These are phyloP conservation scores for Globisporangium paroecandrum DNA, from an alignment of 352 stramenopile species.

Conservation along the genomic window DNA sequence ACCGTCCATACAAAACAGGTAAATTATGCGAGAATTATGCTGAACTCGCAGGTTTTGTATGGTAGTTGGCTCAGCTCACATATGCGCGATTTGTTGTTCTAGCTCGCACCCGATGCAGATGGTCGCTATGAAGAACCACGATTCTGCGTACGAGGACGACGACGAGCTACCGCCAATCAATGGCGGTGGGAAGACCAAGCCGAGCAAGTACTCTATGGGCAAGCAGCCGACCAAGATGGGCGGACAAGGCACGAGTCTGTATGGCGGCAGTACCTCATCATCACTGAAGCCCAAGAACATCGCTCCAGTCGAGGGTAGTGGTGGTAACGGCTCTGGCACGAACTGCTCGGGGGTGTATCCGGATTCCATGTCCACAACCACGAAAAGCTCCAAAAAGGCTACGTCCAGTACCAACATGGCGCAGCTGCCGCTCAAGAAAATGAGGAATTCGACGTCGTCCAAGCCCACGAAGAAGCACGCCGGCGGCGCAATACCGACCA, in stretches of 20 bases:
- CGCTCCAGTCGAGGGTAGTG: constrained; percentile 3
- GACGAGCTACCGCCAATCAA: constrained; percentile 16
- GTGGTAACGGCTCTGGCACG: constrained; percentile 26
- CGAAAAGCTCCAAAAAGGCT: constrained; percentile 8
- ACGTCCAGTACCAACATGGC: background rate
- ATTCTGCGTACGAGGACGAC: constrained; percentile 5
- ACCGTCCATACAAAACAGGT: constrained; percentile 52
- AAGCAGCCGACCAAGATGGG: constrained; percentile 21
- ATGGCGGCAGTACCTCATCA: constrained; percentile 19
- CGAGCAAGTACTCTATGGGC: constrained; percentile 30
- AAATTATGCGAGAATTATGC: constrained; percentile 6
- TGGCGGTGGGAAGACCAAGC: constrained; percentile 14
- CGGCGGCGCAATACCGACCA: constrained; percentile 13
- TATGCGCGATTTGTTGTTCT: background rate
- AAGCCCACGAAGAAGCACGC: constrained; percentile 20
- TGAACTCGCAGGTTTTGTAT: constrained; percentile 1
- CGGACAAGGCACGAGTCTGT: constrained; percentile 12
- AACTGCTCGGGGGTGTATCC: constrained; percentile 31
- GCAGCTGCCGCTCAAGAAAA: constrained; percentile 31
- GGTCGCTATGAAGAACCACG: constrained; percentile 1
- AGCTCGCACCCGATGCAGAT: constrained; percentile 11
- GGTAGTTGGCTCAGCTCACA: background rate
- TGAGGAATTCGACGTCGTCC: constrained; percentile 11
- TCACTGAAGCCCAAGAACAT: constrained; percentile 28
- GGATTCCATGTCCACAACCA: constrained; percentile 13